These are phyloP conservation scores for Saccharomycopsis fermentans DNA, from an alignment of 805 yeast genomes.

Conservation along the genomic window DNA sequence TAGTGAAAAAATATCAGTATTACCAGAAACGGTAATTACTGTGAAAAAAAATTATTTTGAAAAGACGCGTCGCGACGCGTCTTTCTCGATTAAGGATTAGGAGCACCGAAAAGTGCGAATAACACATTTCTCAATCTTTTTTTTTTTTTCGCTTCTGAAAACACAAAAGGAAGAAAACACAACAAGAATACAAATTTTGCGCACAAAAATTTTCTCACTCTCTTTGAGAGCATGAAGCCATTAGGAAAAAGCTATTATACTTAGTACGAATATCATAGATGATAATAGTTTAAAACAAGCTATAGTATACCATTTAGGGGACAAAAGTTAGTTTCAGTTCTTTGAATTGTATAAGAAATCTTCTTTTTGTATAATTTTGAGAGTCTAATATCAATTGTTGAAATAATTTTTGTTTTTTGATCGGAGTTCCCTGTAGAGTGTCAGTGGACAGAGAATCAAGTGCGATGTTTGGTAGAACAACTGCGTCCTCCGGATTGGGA, in stretches of 20 bases:
- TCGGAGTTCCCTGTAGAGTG: background rate
- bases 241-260: too few relatives aligned
- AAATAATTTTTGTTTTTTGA: background rate
- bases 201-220: background rate
- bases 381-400: too few relatives aligned
- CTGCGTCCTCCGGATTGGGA: slow-evolving; percentile 10
- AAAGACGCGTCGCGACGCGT: background rate
- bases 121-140: background rate
- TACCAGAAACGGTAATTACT: background rate
- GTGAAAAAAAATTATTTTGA: background rate
- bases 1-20: too few relatives aligned
- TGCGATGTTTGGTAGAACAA: slow-evolving; percentile 11
- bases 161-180: background rate
- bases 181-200: background rate
- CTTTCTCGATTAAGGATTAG: background rate
- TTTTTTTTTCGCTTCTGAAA: background rate
- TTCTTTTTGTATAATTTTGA: too few relatives aligned
- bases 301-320: too few relatives aligned
- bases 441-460: background rate
- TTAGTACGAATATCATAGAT: too few relatives aligned
- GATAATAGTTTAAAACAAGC: too few relatives aligned
- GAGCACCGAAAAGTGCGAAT: background rate
- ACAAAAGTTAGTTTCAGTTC: background rate
- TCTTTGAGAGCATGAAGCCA: background rate
- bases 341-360: too few relatives aligned